Evolutionary conservation across 2,329 filamentous ascomycete species (phyloP), one percentile per base, ranked within the genome.

Genomic region (Diaporthe velutina): DNA sequence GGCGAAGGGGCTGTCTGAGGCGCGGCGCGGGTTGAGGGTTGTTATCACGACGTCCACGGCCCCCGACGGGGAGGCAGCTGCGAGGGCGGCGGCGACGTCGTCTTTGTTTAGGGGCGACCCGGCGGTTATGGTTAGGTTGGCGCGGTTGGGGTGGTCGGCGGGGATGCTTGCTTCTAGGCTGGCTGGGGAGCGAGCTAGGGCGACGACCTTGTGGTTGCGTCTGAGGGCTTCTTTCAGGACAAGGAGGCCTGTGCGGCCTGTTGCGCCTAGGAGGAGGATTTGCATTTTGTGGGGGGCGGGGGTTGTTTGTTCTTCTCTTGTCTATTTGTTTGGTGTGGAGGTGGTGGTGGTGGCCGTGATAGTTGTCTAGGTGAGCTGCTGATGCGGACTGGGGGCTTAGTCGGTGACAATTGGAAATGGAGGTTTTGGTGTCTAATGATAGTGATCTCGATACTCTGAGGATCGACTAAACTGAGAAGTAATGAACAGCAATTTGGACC

Each of bases 251-350:
- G 84, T 86, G 19, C 85, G 84, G 45, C 85, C 85, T 76, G 81
- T 85, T 67, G 83, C 83, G 70, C 85, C 85, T n/a, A 87, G 80
- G 19, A 86, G 81, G 61, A 87, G 81, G 74, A 85, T 81, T 74
- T 84, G 81, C 83, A 85, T 84, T 58, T 75, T 25, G 30, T 38
- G 17, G 28, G n/a, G n/a, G n/a, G n/a, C n/a, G n/a, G n/a, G n/a
- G n/a, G n/a, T n/a, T n/a, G n/a, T n/a, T n/a, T n/a, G n/a, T n/a
- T n/a, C n/a, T n/a, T n/a, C n/a, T n/a, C 10, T 38, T 30, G 52
- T 30, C 10, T 19, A 28, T 9, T 57, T 28, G n/a, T 22, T 15
- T 12, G 52, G 52, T 54, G 38, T n/a, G 25, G 4, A 30, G 13
- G 38, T 2, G 17, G 40, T 3, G 40, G 40, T 5, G 28, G 40